Base-by-base conservation (phyloP, 2,329 filamentous ascomycete species). In the Hortaea werneckii region DNA sequence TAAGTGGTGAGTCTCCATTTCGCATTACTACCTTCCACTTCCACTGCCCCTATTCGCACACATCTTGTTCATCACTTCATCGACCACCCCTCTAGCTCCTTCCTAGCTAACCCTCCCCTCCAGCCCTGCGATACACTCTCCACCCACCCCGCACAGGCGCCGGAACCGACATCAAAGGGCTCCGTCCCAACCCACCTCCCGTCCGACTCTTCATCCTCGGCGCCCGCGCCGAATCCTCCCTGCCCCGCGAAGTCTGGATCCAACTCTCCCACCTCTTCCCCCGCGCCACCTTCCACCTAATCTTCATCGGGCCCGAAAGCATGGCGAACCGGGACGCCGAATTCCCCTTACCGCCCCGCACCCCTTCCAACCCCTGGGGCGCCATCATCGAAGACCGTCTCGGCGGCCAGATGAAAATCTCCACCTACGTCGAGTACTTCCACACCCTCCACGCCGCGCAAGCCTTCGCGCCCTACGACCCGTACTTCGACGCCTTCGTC, bases 401-500 rank as follows among this genome's bases (percentile, higher is more conserved):
- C 6, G 87, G 84, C 62, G 81, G 84, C 45, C 83, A 84, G 54
- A 81, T 96, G 79, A 98, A 98, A 73, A 94, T 98, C 60, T 92
- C 84, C 65, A 98, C 94, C 0, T 95, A 89, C 60, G 90, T 96
- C 43, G 92, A 98, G 58, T 95, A 98, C 70, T 98, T 94, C 71
- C 90, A 98, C 67, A 96, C 87, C 2, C 79, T 98, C 56, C 90
- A 98, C 70, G 80, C 88, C 63, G 85, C 90, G 0, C 84, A 87
- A 41, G 78, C 89, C 62, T 98, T 96, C 70, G 80, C 85, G 47
- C 92, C 94, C 0, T 95, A 94, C 63, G 92, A 98, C 63, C 92
- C 92, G 1, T 98, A 98, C 70, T 95, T 98, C 65, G 92, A 98
- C 72, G 92, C 86, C 66, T 95, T 98, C 62, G 82, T 98, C 59